Percentiles rank a stretch among this genome's conserved stretches.
Evolutionary conservation across 495 filamentous ascomycete genomes (phyloP).

Genomic region (Chlorociboria aeruginascens): DNA sequence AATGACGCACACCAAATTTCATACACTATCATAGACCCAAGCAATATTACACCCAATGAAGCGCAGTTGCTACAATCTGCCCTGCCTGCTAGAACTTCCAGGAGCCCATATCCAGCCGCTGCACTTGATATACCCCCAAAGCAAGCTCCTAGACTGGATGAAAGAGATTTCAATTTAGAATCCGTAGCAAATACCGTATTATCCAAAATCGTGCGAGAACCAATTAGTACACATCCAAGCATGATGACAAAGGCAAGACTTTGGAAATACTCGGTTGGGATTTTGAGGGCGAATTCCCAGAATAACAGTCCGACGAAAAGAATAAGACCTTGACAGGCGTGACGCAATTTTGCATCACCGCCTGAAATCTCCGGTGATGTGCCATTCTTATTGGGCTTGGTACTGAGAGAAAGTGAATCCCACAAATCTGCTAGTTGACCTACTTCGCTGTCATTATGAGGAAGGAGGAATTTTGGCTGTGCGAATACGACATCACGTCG

Average conservation of each 20-base stretch:
- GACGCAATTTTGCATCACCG: neutral
- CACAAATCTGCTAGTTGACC: slow-evolving; percentile 30
- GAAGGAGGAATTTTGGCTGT: slow-evolving; percentile 37
- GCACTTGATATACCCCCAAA: slow-evolving; percentile 3
- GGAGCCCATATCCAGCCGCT: slow-evolving; percentile 1
- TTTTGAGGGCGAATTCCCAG: slow-evolving; percentile 5
- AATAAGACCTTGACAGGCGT: slow-evolving; percentile 1
- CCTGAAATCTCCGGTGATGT: neutral
- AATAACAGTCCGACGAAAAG: slow-evolving; percentile 7
- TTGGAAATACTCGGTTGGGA: slow-evolving; percentile 4
- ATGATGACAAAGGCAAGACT: slow-evolving; percentile 4
- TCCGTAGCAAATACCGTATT: neutral
- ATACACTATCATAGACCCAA: slow-evolving; percentile 5
- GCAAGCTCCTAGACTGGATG: neutral
- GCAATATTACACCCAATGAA: slow-evolving; percentile 5
- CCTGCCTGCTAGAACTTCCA: slow-evolving; percentile 1
- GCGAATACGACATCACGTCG: slow-evolving; percentile 28
- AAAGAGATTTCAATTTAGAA: neutral
- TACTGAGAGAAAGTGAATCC: slow-evolving; percentile 2
- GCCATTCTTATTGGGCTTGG: neutral
- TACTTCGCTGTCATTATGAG: slow-evolving; percentile 7
- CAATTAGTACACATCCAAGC: slow-evolving; percentile 1
- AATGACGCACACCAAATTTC: slow-evolving; percentile 11
- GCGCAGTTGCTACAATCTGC: neutral
- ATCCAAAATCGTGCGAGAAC: slow-evolving; percentile 5